Evolutionary conservation across 805 yeast genomes (phyloP).

Genomic region (Saccharomyces paradoxus): DNA sequence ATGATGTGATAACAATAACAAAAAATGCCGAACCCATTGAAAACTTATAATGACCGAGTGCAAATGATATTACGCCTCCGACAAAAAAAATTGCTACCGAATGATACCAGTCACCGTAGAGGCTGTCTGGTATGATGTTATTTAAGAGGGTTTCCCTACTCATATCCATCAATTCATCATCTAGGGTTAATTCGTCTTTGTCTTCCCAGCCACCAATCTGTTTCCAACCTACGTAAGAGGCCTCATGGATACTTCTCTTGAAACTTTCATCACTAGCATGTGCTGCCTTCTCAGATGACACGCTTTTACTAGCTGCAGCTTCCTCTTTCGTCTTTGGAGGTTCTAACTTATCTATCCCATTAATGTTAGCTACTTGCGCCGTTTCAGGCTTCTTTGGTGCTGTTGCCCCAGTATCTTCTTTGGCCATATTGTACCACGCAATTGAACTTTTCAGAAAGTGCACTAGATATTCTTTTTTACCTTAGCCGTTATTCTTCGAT

Average conservation of each 20-base stretch:
- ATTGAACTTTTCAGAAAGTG: neutral
- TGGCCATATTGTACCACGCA: neutral
- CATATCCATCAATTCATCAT: slow-evolving; percentile 68
- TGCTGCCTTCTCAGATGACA: slow-evolving; percentile 16
- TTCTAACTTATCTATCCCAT: slow-evolving; percentile 15
- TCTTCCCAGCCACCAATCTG: slow-evolving; percentile 85
- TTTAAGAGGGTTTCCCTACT: slow-evolving; percentile 69
- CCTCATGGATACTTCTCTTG: slow-evolving; percentile 28
- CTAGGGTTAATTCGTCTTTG: slow-evolving; percentile 50
- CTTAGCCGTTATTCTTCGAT: neutral
- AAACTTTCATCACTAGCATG: slow-evolving; percentile 9
- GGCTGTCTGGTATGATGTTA: slow-evolving; percentile 60
- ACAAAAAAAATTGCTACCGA: slow-evolving; percentile 61
- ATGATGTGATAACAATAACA: slow-evolving; percentile 49
- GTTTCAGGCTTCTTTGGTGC: slow-evolving; percentile 6
- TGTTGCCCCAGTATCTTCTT: neutral
- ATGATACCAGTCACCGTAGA: slow-evolving; percentile 96
- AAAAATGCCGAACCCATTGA: slow-evolving; percentile 76
- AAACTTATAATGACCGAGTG: slow-evolving; percentile 68
- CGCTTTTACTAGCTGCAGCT: slow-evolving; percentile 14
- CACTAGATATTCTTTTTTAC: neutral
- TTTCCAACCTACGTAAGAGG: slow-evolving; percentile 85
- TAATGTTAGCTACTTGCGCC: slow-evolving; percentile 12
- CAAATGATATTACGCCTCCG: slow-evolving; percentile 68
- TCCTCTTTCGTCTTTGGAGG: slow-evolving; percentile 12